A percentile compares a stretch with the other conserved stretches of the same genome.
Conservation (phyloP, 768 basidiomycete species). For the Termitomyces sp. region DNA sequence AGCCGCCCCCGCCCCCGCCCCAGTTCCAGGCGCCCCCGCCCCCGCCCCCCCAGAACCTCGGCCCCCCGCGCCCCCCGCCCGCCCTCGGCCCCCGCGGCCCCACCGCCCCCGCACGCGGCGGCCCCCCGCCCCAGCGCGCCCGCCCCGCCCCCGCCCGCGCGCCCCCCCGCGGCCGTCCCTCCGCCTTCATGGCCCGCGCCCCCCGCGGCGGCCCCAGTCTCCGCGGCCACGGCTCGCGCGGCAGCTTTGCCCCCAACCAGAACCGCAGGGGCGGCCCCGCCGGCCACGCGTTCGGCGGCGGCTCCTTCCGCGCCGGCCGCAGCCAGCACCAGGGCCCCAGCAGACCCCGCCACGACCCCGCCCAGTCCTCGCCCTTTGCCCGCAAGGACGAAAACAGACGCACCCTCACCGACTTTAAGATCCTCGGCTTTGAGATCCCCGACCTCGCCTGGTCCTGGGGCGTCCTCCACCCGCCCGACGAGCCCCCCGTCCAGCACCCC, state of each 20-base stretch:
- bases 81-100: constrained; percentile 21
- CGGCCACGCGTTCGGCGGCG: too few species aligned
- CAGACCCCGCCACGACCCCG: constrained; percentile 38
- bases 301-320: background rate
- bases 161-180: constrained; percentile 26
- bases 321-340: constrained; percentile 43
- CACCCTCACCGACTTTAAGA: constrained; percentile 97
- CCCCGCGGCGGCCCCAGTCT: constrained; percentile 39
- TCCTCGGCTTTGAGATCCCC: constrained; percentile 82
- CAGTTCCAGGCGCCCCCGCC: constrained; percentile 61
- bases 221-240: constrained; percentile 51
- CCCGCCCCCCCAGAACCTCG: constrained; percentile 34
- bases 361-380: too few species aligned
- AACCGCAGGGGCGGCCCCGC: too few species aligned
- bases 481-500: background rate
- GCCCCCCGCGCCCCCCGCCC: constrained; percentile 25
- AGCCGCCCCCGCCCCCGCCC: constrained; percentile 54
- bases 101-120: constrained; percentile 22
- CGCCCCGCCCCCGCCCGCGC: background rate
- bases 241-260: constrained; percentile 41
- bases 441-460: constrained; percentile 91
- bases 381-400: constrained; percentile 79
- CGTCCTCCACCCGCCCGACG: constrained; percentile 13
- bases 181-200: constrained; percentile 35
- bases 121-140: constrained; percentile 21